Evolutionary conservation across 495 filamentous ascomycete species (phyloP).

Genomic region (Copromyces sp.): DNA sequence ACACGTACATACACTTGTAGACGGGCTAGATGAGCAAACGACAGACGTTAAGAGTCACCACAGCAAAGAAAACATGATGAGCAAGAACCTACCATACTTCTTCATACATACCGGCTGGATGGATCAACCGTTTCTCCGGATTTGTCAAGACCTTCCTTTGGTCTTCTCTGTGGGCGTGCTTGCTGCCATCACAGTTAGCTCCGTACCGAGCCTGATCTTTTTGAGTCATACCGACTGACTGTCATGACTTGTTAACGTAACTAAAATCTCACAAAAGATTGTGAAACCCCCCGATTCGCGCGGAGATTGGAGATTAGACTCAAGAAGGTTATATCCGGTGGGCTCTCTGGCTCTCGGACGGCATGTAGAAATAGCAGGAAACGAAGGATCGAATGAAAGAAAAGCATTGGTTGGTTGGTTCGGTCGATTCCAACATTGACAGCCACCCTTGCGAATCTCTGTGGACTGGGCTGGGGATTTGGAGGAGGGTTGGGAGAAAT

Average conservation of each 20-base stretch:
- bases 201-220: neutral
- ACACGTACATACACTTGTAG: neutral
- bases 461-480: neutral
- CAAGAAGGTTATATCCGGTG: neutral
- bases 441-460: neutral
- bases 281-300: neutral
- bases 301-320: neutral
- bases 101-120: neutral
- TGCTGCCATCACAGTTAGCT: neutral
- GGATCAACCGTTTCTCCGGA: neutral
- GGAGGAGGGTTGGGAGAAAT: too few species aligned
- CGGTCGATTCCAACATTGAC: neutral
- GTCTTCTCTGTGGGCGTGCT: neutral
- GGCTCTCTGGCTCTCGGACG: neutral
- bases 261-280: neutral
- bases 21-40: neutral
- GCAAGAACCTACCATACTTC: neutral
- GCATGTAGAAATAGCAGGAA: neutral
- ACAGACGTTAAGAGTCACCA: neutral
- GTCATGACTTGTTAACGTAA: neutral
- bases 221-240: neutral
- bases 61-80: neutral
- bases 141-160: neutral
- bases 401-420: neutral
- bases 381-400: neutral